These are phyloP conservation scores for Castanopsis chinensis DNA, from an alignment of 306 rosid species.

Conservation along the genomic window DNA sequence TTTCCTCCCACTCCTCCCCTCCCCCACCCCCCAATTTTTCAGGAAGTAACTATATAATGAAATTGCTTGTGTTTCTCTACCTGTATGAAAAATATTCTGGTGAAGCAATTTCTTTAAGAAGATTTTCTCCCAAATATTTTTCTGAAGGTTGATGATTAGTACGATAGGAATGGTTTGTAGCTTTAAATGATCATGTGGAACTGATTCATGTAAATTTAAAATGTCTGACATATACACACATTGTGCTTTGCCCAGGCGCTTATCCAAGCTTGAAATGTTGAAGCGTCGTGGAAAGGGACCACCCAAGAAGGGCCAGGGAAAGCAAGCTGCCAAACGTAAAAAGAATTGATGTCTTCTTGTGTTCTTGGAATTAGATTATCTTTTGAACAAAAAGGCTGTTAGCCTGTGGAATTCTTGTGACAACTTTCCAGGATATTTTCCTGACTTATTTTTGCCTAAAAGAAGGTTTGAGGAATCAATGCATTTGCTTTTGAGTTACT, in stretches of 20 bases:
- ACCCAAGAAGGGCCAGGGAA: slow-evolving; percentile 93
- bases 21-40: no score
- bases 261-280: slow-evolving; percentile 86
- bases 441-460: not conserved
- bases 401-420: slow-evolving; percentile 9
- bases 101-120: not conserved
- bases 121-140: not conserved
- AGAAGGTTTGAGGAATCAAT: not conserved
- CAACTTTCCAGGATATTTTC: not conserved
- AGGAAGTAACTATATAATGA: not conserved
- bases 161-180: not conserved
- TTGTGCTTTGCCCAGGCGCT: slow-evolving; percentile 50
- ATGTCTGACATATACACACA: slow-evolving; percentile 3
- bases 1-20: not conserved
- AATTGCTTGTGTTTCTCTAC: slow-evolving; percentile 1
- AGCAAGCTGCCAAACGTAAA: slow-evolving; percentile 82
- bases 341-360: slow-evolving; percentile 27
- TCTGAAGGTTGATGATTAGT: slow-evolving; percentile 24
- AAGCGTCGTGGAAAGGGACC: slow-evolving; percentile 94
- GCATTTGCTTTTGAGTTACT: not conserved
- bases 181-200: slow-evolving; percentile 1
- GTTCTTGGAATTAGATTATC: slow-evolving; percentile 9
- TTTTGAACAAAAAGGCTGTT: slow-evolving; percentile 21
- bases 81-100: not conserved
- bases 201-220: not conserved